phyloP scores from a whole-genome alignment of 805 yeast species.

The Candida mattraensis region DNA sequence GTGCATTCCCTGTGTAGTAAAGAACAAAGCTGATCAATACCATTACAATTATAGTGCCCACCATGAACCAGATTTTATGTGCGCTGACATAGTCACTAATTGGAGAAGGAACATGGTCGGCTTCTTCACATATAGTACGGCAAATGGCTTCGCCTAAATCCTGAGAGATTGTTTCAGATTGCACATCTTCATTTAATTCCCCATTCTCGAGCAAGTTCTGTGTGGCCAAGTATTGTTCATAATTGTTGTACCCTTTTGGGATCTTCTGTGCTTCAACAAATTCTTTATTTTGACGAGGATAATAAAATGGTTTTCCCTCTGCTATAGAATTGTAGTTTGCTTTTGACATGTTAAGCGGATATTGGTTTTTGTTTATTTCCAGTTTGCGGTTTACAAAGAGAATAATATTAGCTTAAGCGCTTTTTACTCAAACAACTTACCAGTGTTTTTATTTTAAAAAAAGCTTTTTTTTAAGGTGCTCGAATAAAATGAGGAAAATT shows the following conservation, averaged over 20 bases:
- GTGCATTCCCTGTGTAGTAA: constrained; percentile 15
- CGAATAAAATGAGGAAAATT: neutral
- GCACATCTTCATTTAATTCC: constrained; percentile 1
- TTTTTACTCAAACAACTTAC: too few species aligned
- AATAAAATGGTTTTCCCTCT: neutral
- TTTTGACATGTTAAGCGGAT: neutral
- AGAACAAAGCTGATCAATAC: constrained; percentile 14
- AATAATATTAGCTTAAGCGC: constrained; percentile 7
- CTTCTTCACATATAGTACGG: constrained; percentile 11
- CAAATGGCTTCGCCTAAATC: constrained; percentile 13
- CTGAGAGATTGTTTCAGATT: constrained; percentile 1
- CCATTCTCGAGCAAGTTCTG: constrained; percentile 12
- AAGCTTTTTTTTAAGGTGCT: neutral
- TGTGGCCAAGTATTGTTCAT: constrained; percentile 13
- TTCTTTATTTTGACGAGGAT: constrained; percentile 2
- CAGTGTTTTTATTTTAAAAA: constrained; percentile 1
- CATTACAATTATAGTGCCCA: constrained; percentile 5
- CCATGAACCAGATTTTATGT: constrained; percentile 11
- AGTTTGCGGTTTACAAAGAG: neutral
- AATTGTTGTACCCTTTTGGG: constrained; percentile 10
- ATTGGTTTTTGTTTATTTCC: neutral
- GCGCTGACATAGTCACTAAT: constrained; percentile 8
- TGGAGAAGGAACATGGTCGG: constrained; percentile 11
- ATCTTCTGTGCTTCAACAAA: constrained; percentile 3
- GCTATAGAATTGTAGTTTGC: neutral